Base-by-base conservation (phyloP, 768 basidiomycete species). In the Lentinula raphanica region DNA sequence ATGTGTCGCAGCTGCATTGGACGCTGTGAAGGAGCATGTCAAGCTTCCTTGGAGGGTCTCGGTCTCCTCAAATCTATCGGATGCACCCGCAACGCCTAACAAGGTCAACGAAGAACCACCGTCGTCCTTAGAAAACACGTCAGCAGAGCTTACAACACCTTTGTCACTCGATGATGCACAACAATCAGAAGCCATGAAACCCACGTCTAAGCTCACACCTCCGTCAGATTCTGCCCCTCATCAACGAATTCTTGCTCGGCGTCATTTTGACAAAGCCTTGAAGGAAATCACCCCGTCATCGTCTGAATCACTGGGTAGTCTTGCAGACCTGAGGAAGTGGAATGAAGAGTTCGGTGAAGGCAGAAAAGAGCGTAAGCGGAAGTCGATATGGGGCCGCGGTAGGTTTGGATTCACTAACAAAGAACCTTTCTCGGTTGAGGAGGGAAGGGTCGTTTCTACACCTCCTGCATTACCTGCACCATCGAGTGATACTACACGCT, bases 301-400 rank as follows among this genome's bases (percentile, higher is more conserved):
- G 5, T 94, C 93, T 3, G 94, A 96, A 71, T 77, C 83, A 12
- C 73, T 90, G 2, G 90, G 89, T 49, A 88, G 82, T 49, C 81
- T 92, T 32, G 74, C 85, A 1, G 88, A 89, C 58, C 74, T 94
- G 44, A 81, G 87, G 44, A 89, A 87, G 72, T 95, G 92, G 92
- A 94, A 96, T 60, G 90, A 94, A 48, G 90, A 95, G 68, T 95
- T 94, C 70, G 94, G 95, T 25, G 94, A 96, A 69, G 93, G 92
- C 5, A 74, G 82, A 17, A 81, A 76, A 61, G 82, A 87, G 36
- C 82, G 80, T 54, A 86, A 76, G 61, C 81, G 82, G 36, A 80
- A 81, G 65, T 84, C 86, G 65, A 86, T 88, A 32, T 94, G 94
- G 83, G 95, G 94, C 25, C 92, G 88, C 65, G 92, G 86, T 58